Evolutionary conservation across 2,329 filamentous ascomycete species (phyloP).

Genomic region (Cladosporium cucumerinum): DNA sequence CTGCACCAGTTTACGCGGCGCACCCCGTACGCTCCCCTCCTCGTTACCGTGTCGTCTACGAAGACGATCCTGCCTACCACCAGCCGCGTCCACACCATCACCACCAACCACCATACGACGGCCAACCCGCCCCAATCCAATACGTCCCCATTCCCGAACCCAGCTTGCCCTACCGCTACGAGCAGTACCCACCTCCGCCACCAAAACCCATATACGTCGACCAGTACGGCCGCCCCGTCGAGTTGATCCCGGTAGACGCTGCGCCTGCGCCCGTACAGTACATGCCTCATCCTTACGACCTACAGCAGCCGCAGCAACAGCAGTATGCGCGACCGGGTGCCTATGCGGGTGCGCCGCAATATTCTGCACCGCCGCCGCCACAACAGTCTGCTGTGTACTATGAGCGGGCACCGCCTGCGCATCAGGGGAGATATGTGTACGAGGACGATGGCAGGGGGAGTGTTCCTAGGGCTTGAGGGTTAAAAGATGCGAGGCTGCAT

Average conservation of each 20-base stretch:
- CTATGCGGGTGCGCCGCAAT: neutral
- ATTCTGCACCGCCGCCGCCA: neutral
- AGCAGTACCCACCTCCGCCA: constrained; percentile 22
- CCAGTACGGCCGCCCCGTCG: constrained; percentile 31
- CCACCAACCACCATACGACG: constrained; percentile 18
- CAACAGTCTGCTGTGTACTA: neutral
- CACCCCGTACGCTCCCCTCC: constrained; percentile 20
- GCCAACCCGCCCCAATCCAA: constrained; percentile 22
- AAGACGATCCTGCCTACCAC: constrained; percentile 24
- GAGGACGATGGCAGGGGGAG: constrained; percentile 8
- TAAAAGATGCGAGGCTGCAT: neutral
- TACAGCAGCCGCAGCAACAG: constrained; percentile 21
- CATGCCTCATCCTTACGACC: constrained; percentile 27
- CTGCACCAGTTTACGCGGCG: constrained; percentile 20
- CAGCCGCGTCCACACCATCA: constrained; percentile 19
- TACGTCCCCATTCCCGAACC: constrained; percentile 24
- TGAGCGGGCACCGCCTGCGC: neutral
- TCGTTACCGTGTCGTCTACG: constrained; percentile 27
- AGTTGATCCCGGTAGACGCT: constrained; percentile 29
- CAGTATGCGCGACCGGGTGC: neutral
- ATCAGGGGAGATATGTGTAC: constrained; percentile 3
- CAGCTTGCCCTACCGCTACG: constrained; percentile 20
- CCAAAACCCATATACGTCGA: constrained; percentile 33
- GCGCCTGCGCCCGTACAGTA: constrained; percentile 30
- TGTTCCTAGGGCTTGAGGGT: constrained; percentile 4